Evolutionary conservation across 768 basidiomycete genomes (phyloP), one percentile per base, ranked within the genome.

Genomic region (Lyophyllum shimeji): DNA sequence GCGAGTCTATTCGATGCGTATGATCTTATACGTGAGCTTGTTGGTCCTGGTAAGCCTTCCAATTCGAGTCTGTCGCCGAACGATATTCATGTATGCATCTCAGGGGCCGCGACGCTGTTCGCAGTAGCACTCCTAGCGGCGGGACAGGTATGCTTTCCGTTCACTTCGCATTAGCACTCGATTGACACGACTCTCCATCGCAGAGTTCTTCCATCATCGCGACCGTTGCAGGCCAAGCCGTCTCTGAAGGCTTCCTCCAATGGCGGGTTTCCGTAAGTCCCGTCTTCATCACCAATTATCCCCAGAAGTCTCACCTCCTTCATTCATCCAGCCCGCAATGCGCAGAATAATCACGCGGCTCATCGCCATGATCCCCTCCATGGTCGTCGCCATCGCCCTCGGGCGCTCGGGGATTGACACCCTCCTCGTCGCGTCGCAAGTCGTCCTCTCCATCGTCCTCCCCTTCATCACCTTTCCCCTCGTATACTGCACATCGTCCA

Each of bases 1-100:
- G 91, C 92, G 1, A 89, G 84, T 67, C 75, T 97, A 6, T 93
- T 93, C 63, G 92, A 92, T 65, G 92, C 94, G 1, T 85, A 94
- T 69, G 78, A 82, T 31, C 74, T 95, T 23, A 87, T 98, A 33
- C 72, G 73, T n/a, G 64, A 75, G 20, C 68, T 78, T 44, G 80
- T 97, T 44, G 93, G 93, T 5, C 73, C 81, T 67, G 78, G 90
- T 84, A 69, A 46, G 84, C 63, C 20, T 40, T 17, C 57, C 59
- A 18, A 44, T 24, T 45, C 39, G 12, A 7, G 20, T 9, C 7
- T 51, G 17, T 12, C 40, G 34, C 49, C 54, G 17, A 29, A 18
- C n/a, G 44, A 25, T 40, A 29, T 33, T 54, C 15, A 52, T 39
- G 50, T 45, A 56, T 21, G 42, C 15, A n/a, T 33, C 3, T 5